These are phyloP conservation scores for Pyrenopolyporus hunteri DNA, from an alignment of 495 filamentous ascomycete genomes.

Conservation along the genomic window DNA sequence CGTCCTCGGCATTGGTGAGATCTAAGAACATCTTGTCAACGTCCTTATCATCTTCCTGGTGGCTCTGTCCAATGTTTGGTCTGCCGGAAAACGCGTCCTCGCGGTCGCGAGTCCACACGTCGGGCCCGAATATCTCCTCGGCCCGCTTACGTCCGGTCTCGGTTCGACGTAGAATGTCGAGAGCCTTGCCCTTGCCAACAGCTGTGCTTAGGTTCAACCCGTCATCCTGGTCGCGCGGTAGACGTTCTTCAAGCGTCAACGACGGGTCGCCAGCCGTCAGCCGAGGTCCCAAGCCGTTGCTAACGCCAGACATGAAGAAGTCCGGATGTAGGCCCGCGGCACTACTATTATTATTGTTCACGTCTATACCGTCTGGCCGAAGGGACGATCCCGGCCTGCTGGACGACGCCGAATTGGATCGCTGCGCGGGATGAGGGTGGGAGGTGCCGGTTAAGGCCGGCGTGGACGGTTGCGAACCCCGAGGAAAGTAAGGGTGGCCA, in stretches of 20 bases:
- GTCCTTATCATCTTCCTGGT: slow-evolving; percentile 51
- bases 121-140: slow-evolving; percentile 49
- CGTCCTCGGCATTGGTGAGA: slow-evolving; percentile 57
- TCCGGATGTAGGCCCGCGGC: slow-evolving; percentile 40
- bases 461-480: slow-evolving; percentile 49
- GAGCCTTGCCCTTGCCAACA: slow-evolving; percentile 41
- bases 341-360: too few species aligned
- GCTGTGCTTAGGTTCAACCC: slow-evolving; percentile 42
- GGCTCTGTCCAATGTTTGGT: slow-evolving; percentile 31
- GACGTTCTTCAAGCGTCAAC: slow-evolving; percentile 49
- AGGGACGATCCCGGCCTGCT: slow-evolving; percentile 44
- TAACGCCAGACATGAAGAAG: slow-evolving; percentile 46
- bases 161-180: slow-evolving; percentile 49
- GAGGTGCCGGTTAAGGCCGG: slow-evolving; percentile 45
- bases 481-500: slow-evolving; percentile 46
- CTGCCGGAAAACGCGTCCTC: slow-evolving; percentile 34
- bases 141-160: slow-evolving; percentile 48
- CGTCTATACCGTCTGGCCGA: slow-evolving; percentile 43
- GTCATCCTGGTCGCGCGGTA: slow-evolving; percentile 46
- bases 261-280: slow-evolving; percentile 42
- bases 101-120: slow-evolving; percentile 42
- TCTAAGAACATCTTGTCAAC: slow-evolving; percentile 61
- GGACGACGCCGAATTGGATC: slow-evolving; percentile 40
- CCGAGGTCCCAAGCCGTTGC: slow-evolving; percentile 41
- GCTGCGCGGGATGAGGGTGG: slow-evolving; percentile 45